Conservation (phyloP, 352 stramenopile species). For the Phytopythium sindhum region DNA sequence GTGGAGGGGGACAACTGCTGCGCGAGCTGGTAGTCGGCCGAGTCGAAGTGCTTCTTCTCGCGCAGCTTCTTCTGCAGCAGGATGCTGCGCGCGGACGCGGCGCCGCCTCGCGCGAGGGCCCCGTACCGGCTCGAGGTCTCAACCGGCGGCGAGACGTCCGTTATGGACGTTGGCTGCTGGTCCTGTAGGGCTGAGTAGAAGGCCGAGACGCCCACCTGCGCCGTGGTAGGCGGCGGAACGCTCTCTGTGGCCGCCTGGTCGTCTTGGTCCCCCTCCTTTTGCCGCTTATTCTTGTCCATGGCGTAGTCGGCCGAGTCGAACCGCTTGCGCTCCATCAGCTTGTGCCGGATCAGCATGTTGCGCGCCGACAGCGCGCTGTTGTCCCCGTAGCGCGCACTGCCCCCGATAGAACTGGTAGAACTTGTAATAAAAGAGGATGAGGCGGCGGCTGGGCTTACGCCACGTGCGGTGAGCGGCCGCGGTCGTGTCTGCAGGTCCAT, state of each 20-base stretch:
- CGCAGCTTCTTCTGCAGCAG: constrained; percentile 72
- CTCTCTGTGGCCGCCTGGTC: constrained; percentile 1
- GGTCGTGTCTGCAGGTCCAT: constrained; percentile 46
- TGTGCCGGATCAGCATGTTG: constrained; percentile 75
- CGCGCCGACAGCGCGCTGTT: constrained; percentile 59
- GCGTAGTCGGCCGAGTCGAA: constrained; percentile 85
- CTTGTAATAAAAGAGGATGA: not conserved
- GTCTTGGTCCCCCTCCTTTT: constrained; percentile 9
- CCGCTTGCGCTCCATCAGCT: constrained; percentile 70
- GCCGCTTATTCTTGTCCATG: constrained; percentile 45
- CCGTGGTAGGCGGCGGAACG: constrained; percentile 8
- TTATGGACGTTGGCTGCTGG: not conserved
- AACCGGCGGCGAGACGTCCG: not conserved
- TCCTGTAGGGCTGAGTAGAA: constrained; percentile 42
- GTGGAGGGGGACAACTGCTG: constrained; percentile 13
- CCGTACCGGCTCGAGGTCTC: constrained; percentile 12
- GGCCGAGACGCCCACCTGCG: constrained; percentile 36
- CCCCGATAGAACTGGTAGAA: not conserved
- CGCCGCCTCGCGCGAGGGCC: constrained; percentile 19
- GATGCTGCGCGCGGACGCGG: constrained; percentile 52
- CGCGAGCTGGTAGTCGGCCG: constrained; percentile 71
- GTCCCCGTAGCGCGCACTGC: constrained; percentile 13
- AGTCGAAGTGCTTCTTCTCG: constrained; percentile 71
- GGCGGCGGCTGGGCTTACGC: constrained; percentile 4
- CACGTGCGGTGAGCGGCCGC: constrained; percentile 16